phyloP scores from a whole-genome alignment of 306 rosid genomes.

The Hippophae gyantsensis region DNA sequence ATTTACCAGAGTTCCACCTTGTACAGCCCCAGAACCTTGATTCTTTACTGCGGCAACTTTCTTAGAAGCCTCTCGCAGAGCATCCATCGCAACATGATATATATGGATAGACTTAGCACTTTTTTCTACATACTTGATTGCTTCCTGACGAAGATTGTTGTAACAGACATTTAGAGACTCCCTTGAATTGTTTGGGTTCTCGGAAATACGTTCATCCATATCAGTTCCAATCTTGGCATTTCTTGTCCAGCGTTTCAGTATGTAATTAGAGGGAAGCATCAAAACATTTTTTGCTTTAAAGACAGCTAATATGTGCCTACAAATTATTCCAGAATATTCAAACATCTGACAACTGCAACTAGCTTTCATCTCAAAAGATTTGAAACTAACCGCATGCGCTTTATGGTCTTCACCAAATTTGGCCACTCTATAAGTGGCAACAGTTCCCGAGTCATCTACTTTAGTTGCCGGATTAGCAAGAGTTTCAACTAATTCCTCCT shows the following conservation, averaged over 20 bases:
- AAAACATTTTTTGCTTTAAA: conserved; percentile 78
- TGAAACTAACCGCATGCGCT: conserved; percentile 58
- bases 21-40: conserved; percentile 31
- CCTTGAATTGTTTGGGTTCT: conserved; percentile 34
- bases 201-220: conserved; percentile 43
- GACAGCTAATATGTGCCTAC: conserved; percentile 78
- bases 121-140: conserved; percentile 78
- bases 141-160: conserved; percentile 77
- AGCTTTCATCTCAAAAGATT: conserved; percentile 63
- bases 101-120: conserved; percentile 81
- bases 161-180: conserved; percentile 53
- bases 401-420: conserved; percentile 72
- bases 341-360: conserved; percentile 84
- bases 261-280: conserved; percentile 72
- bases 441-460: conserved; percentile 60
- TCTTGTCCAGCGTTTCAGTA: conserved; percentile 83
- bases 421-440: conserved; percentile 72
- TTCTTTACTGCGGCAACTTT: conserved; percentile 50
- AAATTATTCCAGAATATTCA: conserved; percentile 76
- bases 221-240: conserved; percentile 57
- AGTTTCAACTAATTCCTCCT: conserved; percentile 85
- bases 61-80: conserved; percentile 68
- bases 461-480: conserved; percentile 82
- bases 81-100: conserved; percentile 74
- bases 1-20: conserved; percentile 37